Conservation (phyloP, 441 rosid genomes). For the Mallotus repandus region DNA sequence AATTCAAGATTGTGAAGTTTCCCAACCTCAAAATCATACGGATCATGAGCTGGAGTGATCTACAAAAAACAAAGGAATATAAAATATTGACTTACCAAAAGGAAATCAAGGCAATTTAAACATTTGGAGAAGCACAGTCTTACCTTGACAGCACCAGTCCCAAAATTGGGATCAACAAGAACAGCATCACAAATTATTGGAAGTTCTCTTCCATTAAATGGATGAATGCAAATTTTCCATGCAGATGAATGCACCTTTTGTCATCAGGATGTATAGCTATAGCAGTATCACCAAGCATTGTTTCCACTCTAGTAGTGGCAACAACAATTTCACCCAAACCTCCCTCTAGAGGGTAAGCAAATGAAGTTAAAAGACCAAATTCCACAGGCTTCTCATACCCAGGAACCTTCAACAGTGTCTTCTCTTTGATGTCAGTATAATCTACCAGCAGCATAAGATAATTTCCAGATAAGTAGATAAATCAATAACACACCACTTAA, state of each 20-base stretch:
- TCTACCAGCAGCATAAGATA: conserved; percentile 55
- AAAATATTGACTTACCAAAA: conserved; percentile 13
- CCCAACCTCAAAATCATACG: conserved; percentile 94
- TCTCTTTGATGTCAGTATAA: conserved; percentile 70
- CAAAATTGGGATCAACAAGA: conserved; percentile 87
- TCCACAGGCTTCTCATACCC: conserved; percentile 80
- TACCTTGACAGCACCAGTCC: conserved; percentile 99
- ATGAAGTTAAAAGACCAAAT: conserved; percentile 85
- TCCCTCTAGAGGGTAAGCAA: conserved; percentile 86
- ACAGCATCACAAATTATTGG: conserved; percentile 77
- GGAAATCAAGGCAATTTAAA: not conserved
- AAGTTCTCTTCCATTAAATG: conserved; percentile 86
- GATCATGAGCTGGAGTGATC: conserved; percentile 98
- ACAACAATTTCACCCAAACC: conserved; percentile 85
- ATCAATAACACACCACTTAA: conserved; percentile 16
- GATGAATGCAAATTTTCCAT: conserved; percentile 85
- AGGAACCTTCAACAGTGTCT: conserved; percentile 64
- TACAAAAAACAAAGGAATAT: conserved; percentile 28
- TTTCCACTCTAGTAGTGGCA: conserved; percentile 96
- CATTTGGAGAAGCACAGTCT: conserved; percentile 14
- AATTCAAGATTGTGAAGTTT: conserved; percentile 80
- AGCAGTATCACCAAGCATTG: conserved; percentile 98
- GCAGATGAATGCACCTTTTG: conserved; percentile 75
- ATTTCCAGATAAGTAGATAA: conserved; percentile 27
- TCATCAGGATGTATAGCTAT: conserved; percentile 93